Base-by-base conservation (phyloP, 495 filamentous ascomycete species). In the Neurospora tetraspora region DNA sequence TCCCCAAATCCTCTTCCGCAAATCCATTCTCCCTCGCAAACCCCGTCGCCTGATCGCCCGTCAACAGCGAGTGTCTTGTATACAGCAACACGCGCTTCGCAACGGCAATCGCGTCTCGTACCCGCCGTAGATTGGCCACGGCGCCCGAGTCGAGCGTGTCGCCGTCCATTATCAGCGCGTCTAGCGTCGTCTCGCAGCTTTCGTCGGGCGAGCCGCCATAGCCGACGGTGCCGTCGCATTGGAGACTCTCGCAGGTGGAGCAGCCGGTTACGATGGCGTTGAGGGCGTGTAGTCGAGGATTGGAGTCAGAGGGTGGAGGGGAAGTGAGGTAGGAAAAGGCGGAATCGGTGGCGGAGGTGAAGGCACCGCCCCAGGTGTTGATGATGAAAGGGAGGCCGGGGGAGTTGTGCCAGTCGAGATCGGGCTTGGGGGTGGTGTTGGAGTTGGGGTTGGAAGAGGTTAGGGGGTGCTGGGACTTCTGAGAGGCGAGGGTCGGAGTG, bases 171-270 rank as follows among this genome's bases (percentile, higher is more conserved):
- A 85, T 77, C 77, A 85, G 78, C 18, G 83, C 83, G 77, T 86
- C 84, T 39, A 86, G 82, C 5, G 84, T 85, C 9, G 84, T 84
- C 77, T 86, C 84, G 73, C 84, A 85, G 43, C 74, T 74, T 73
- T 85, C 84, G 71, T 86, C 80, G 12, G 84, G 82, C 8, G 83
- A 85, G 12, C 84, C 84, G 69, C 84, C 84, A 65, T 78, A 84
- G 34, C 84, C 84, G 69, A 86, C 84, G 40, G 83, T 84, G 43
- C 77, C 76, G 72, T 86, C 84, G 74, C 83, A 85, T 65, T 83
- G 84, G 69, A 80, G 79, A 70, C 70, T 72, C 71, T 86, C 83
- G 75, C 84, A 85, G 16, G 83, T 80, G 14, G 81, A 74, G 73
- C 84, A 85, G 61, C 84, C 84, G 27, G 79, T 27, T 69, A 81